These are phyloP conservation scores for Capsicum baccatum DNA, from an alignment of 257 asterid species.

Conservation along the genomic window DNA sequence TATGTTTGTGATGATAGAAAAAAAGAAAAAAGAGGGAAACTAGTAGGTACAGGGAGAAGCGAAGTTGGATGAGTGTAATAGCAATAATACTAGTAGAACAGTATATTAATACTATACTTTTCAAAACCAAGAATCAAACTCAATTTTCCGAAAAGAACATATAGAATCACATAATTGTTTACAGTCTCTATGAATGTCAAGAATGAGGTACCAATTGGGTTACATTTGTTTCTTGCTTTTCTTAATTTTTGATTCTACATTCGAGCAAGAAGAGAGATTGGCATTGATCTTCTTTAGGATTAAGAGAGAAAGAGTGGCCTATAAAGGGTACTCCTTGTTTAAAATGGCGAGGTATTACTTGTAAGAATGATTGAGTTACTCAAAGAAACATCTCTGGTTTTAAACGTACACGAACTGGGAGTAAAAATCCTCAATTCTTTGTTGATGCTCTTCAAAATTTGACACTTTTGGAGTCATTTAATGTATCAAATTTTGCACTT, in stretches of 20 bases:
- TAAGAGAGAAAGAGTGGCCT: conserved; percentile 88
- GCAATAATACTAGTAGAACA: too few species aligned
- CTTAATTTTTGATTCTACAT: conserved; percentile 52
- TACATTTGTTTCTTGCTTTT: conserved; percentile 42
- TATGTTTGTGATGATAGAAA: too few species aligned
- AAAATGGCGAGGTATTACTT: conserved; percentile 69
- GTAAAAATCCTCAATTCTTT: conserved; percentile 72
- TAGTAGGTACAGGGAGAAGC: too few species aligned
- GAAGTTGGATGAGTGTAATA: too few species aligned
- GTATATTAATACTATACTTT: too few species aligned
- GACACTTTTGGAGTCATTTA: conserved; percentile 63
- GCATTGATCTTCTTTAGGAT: conserved; percentile 86
- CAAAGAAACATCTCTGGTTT: conserved; percentile 84
- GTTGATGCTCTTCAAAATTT: conserved; percentile 78
- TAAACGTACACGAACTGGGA: conserved; percentile 68
- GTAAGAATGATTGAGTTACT: conserved; percentile 67
- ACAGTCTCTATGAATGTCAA: conserved; percentile 26
- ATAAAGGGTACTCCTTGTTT: conserved; percentile 72
- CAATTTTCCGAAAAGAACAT: too few species aligned
- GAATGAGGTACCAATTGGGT: conserved; percentile 69
- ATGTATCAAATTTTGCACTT: conserved; percentile 72
- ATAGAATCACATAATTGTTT: neutral
- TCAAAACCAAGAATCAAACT: too few species aligned
- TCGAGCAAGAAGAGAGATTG: conserved; percentile 58
- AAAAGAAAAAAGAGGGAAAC: too few species aligned